Evolutionary conservation across 2,329 filamentous ascomycete species (phyloP).

Genomic region (Claviceps spartinae): DNA sequence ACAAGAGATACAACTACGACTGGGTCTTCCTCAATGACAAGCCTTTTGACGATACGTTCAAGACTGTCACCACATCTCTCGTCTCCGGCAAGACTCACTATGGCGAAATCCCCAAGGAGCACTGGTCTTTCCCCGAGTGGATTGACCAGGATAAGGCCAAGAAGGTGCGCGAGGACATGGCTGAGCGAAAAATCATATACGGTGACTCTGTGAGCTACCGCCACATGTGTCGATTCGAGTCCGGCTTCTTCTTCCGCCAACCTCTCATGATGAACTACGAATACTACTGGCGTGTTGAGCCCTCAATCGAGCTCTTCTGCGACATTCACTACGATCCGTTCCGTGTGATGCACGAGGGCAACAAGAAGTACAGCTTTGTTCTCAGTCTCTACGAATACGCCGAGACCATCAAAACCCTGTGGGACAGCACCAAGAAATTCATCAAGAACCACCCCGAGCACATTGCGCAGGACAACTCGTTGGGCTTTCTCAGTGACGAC

Average conservation of each 20-base stretch:
- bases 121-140: conserved; percentile 94
- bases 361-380: conserved; percentile 97
- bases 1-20: conserved; percentile 90
- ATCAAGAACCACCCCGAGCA: conserved; percentile 84
- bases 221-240: conserved; percentile 99
- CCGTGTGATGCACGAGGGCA: conserved; percentile 88
- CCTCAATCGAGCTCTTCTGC: conserved; percentile 90
- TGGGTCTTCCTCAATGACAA: conserved; percentile 99
- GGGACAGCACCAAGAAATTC: conserved; percentile 92
- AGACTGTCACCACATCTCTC: conserved; percentile 74
- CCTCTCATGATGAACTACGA: conserved; percentile 89
- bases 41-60: conserved; percentile 87
- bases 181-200: conserved; percentile 89
- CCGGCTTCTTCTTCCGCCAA: conserved; percentile 98
- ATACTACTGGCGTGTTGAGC: conserved; percentile 99
- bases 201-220: conserved; percentile 94
- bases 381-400: conserved; percentile 92
- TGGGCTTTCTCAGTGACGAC: conserved; percentile 87
- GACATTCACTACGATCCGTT: conserved; percentile 94
- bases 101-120: conserved; percentile 75
- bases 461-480: conserved; percentile 68
- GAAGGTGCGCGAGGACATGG: conserved; percentile 89
- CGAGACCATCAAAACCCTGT: conserved; percentile 90
- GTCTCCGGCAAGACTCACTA: conserved; percentile 91
- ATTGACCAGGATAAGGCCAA: conserved; percentile 91